Conservation (phyloP, 2,329 filamentous ascomycete genomes). For the Botrytis deweyae region DNA sequence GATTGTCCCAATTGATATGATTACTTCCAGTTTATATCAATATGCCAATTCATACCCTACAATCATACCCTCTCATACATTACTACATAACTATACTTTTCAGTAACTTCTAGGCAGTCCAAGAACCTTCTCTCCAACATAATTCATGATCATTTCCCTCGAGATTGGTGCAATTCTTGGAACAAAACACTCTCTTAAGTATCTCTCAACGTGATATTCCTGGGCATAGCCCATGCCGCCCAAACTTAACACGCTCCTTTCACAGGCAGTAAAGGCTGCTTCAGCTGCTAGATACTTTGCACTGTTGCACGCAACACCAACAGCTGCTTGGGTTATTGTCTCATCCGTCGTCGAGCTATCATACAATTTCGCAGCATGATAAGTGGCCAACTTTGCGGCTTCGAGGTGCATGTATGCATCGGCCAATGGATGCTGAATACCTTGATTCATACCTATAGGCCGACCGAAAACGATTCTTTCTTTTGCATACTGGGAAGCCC, state of each 20-base stretch:
- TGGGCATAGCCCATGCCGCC: conserved; percentile 66
- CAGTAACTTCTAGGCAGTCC: conserved; percentile 66
- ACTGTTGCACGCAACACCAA: conserved; percentile 66
- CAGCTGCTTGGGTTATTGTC: conserved; percentile 52
- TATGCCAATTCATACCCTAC: too few species aligned
- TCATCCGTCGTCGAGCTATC: conserved; percentile 53
- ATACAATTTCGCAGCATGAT: conserved; percentile 63
- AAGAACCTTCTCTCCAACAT: conserved; percentile 67
- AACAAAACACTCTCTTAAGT: conserved; percentile 63
- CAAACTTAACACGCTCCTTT: conserved; percentile 57
- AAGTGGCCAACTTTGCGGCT: conserved; percentile 63
- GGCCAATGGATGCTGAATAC: conserved; percentile 63
- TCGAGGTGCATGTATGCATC: conserved; percentile 66
- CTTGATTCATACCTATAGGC: conserved; percentile 66
- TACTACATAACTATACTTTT: background rate
- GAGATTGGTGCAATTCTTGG: conserved; percentile 64
- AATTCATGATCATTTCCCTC: conserved; percentile 75
- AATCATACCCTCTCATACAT: background rate
- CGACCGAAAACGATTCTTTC: conserved; percentile 66
- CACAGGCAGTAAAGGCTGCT: conserved; percentile 61
- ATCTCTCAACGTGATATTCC: conserved; percentile 65
- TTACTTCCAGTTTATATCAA: too few species aligned
- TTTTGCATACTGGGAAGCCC: conserved; percentile 63
- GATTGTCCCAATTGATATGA: too few species aligned
- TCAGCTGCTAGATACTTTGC: conserved; percentile 71